A percentile compares a stretch with the other conserved stretches of the same genome.
These are phyloP conservation scores for Pichia exigua DNA, from an alignment of 805 yeast genomes.

Conservation along the genomic window DNA sequence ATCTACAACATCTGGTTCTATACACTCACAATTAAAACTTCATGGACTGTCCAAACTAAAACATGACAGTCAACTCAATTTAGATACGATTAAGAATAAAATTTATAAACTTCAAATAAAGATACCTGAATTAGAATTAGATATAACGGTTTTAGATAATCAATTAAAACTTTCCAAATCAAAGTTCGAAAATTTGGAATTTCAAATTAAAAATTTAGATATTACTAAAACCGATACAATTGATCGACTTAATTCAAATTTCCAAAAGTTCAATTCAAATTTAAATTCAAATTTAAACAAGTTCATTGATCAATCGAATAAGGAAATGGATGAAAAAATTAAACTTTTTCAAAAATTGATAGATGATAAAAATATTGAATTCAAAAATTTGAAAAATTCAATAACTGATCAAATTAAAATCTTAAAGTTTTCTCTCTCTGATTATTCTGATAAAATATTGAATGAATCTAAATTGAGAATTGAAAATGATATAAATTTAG, in stretches of 20 bases:
- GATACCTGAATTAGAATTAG: conserved; percentile 22
- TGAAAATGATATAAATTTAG: neutral
- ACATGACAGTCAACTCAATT: conserved; percentile 11
- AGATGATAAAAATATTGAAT: conserved; percentile 26
- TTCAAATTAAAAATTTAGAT: conserved; percentile 24
- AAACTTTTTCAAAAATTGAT: conserved; percentile 21
- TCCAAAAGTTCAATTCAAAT: conserved; percentile 29
- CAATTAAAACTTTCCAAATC: conserved; percentile 12
- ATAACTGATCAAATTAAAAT: conserved; percentile 16
- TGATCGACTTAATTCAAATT: conserved; percentile 26
- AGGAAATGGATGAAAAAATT: conserved; percentile 14
- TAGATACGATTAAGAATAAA: conserved; percentile 21
- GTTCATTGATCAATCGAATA: neutral
- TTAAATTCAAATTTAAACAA: conserved; percentile 10
- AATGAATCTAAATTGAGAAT: neutral
- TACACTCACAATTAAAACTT: neutral
- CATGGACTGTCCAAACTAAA: conserved; percentile 1
- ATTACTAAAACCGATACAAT: conserved; percentile 21
- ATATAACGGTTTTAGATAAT: conserved; percentile 25
- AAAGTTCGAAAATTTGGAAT: conserved; percentile 23
- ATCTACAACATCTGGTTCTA: neutral
- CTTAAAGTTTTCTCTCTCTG: neutral
- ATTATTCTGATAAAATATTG: conserved; percentile 3
- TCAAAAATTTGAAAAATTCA: conserved; percentile 24
- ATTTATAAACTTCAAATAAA: conserved; percentile 22